A percentile compares a stretch with the other conserved stretches of the same genome.
phyloP scores from a whole-genome alignment of 1,284 basidiomycete species.

The Ceratobasidium sp. region DNA sequence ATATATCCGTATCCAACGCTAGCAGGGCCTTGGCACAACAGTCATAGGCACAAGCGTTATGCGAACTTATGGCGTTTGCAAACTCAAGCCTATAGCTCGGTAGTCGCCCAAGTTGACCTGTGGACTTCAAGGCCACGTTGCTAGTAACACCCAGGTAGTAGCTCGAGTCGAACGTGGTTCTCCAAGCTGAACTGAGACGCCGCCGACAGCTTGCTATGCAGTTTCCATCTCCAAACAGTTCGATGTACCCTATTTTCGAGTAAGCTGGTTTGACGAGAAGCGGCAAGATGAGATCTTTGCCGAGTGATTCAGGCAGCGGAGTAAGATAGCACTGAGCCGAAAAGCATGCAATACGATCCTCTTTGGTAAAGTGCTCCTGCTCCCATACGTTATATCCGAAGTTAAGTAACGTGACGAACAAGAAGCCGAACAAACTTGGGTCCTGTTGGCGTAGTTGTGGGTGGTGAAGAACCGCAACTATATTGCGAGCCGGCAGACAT shows the following conservation, averaged over 20 bases:
- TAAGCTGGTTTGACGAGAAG: background rate
- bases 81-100: background rate
- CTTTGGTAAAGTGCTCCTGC: background rate
- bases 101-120: background rate
- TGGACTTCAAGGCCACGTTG: background rate
- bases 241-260: background rate
- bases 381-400: constrained; percentile 1
- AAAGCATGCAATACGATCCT: constrained; percentile 17
- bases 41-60: too few relatives aligned
- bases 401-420: background rate
- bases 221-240: too few relatives aligned
- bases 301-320: background rate
- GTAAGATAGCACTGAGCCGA: constrained; percentile 19
- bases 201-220: background rate
- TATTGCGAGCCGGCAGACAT: background rate
- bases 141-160: background rate
- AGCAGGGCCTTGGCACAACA: too few relatives aligned
- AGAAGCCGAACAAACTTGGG: background rate
- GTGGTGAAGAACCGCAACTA: background rate
- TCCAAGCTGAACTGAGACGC: background rate
- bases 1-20: too few relatives aligned
- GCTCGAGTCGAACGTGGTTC: background rate
- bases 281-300: background rate
- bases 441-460: background rate
- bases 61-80: background rate